A percentile compares a stretch with the other conserved stretches of the same genome.
These are phyloP conservation scores for Mycena albidolilacea DNA, from an alignment of 768 basidiomycete genomes.

Conservation along the genomic window DNA sequence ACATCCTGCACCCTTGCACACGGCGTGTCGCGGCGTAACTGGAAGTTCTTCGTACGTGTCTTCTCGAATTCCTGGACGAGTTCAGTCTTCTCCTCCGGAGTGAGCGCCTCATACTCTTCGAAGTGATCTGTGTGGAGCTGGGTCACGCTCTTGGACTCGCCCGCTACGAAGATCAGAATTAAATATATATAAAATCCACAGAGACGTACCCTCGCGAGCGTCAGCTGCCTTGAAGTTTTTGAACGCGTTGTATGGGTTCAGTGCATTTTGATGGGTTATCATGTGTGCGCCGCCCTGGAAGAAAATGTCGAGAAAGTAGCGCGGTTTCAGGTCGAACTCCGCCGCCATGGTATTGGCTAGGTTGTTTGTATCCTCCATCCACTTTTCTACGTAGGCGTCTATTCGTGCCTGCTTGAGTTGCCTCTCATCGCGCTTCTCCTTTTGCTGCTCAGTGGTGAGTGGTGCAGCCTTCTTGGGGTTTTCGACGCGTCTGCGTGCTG, in stretches of 20 bases:
- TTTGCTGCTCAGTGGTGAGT: constrained; percentile 1
- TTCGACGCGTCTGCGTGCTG: constrained; percentile 2
- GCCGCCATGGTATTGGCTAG: background rate
- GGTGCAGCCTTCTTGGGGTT: constrained; percentile 9
- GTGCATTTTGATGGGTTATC: background rate
- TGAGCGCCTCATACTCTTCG: background rate
- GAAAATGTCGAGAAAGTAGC: constrained; percentile 26
- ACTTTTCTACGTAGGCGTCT: background rate
- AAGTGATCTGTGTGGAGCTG: background rate
- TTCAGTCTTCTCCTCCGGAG: background rate
- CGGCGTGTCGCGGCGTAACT: background rate
- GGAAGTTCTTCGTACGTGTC: background rate
- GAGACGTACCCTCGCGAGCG: background rate
- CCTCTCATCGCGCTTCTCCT: constrained; percentile 6
- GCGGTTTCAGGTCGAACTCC: constrained; percentile 7
- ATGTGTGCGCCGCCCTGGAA: constrained; percentile 19
- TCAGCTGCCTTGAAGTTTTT: background rate
- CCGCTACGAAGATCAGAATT: background rate
- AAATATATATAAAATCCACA: background rate
- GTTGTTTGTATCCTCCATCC: constrained; percentile 3
- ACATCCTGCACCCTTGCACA: background rate
- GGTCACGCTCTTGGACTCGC: background rate
- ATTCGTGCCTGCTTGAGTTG: background rate
- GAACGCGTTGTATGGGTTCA: background rate
- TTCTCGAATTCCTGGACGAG: background rate